Base-by-base conservation (phyloP, 1,139 yeast species). In the Yamadazyma diospyri region DNA sequence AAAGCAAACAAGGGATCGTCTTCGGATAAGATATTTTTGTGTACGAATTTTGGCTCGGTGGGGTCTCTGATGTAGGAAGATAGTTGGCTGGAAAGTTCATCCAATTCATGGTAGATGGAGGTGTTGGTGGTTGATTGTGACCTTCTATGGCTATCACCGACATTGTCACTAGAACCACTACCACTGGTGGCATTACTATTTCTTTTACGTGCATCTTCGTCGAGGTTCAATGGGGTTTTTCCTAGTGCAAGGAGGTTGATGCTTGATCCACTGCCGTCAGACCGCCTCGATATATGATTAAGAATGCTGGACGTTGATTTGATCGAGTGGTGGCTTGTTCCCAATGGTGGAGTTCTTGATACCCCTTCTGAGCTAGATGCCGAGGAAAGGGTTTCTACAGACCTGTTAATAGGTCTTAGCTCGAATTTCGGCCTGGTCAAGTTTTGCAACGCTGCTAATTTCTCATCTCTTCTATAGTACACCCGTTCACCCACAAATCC, bases 341-440 rank as follows among this genome's bases (percentile, higher is more conserved):
- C 45, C 6, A 41, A 27, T 17, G 46, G 46, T 12, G 48, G 48
- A 1, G 48, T 44, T 36, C 45, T 41, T 5, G 41, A 41, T 6
- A 35, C 19, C 30, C 34, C 24, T 2, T 35, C 48, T 3, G 50
- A 43, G 16, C 41, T 48, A 15, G 38, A 41, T 5, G 46, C 41
- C 1, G 52, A 40, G 1, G 53, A 45, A 18, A 51, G 44, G 0
- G 69, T 62, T 2, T 49, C 59, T 11, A 48, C 53, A 3, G 69
- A 63, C 27, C 66, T 41, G 31, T 47, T 52, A 37, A 59, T 46
- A 5, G 69, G 70, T 33, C 49, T 52, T 31, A 63, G 51, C 35
- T 55, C 57, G 38, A 53, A 60, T n/a, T 28, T 35, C 4, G 41
- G 40, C 16, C 27, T 40, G 3, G 33, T 39, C 3, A 38, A 35